Percentiles rank a stretch among this genome's conserved stretches.
These are phyloP conservation scores for Pichia sp. DNA, from an alignment of 1,139 yeast species.

Conservation along the genomic window DNA sequence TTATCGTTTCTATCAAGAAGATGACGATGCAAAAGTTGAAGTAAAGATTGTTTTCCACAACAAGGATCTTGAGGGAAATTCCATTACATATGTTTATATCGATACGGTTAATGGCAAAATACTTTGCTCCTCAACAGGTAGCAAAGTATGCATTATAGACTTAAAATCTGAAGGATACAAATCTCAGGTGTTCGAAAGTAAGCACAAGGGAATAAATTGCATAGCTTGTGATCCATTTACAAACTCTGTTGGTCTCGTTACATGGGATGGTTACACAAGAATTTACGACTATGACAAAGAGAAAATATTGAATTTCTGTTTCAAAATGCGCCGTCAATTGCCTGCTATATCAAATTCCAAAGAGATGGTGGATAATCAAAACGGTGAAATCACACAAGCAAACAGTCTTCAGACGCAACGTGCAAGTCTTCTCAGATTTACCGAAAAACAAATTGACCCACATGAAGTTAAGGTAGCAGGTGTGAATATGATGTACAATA, in stretches of 20 bases:
- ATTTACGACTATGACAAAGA: constrained; percentile 25
- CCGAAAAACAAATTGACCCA: constrained; percentile 23
- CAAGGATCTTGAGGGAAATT: constrained; percentile 42
- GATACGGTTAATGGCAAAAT: constrained; percentile 20
- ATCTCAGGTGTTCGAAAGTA: constrained; percentile 16
- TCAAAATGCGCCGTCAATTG: constrained; percentile 26
- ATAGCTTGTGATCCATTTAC: constrained; percentile 17
- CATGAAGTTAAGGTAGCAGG: constrained; percentile 11
- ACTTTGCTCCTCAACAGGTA: constrained; percentile 41
- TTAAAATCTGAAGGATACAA: not conserved
- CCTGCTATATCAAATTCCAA: constrained; percentile 27
- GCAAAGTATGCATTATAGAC: constrained; percentile 20
- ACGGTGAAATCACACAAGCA: constrained; percentile 16
- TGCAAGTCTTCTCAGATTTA: constrained; percentile 22
- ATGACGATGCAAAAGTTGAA: constrained; percentile 11
- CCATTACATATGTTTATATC: constrained; percentile 37
- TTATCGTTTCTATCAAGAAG: constrained; percentile 26
- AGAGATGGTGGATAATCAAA: constrained; percentile 11
- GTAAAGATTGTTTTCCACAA: constrained; percentile 29
- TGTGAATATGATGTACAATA: constrained; percentile 20
- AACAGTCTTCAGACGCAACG: constrained; percentile 20
- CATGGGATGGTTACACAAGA: constrained; percentile 35
- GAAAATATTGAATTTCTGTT: constrained; percentile 17
- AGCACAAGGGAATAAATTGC: constrained; percentile 31
- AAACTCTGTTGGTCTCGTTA: constrained; percentile 25